phyloP scores from a whole-genome alignment of 1,139 yeast species.

The Hanseniaspora sp. region DNA sequence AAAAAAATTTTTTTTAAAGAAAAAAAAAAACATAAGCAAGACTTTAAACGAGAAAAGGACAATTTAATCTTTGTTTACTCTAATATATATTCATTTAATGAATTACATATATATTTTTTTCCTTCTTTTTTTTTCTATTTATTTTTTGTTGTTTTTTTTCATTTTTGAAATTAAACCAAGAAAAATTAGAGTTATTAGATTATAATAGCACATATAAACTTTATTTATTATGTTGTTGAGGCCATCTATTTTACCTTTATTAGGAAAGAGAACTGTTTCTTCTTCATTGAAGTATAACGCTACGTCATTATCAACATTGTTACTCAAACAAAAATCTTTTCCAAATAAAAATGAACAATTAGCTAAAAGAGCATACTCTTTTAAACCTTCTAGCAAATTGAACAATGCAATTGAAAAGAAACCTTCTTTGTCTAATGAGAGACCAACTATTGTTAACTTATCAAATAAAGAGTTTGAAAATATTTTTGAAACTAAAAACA shows the following conservation, averaged over 20 bases:
- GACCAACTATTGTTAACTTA: slow-evolving; percentile 1
- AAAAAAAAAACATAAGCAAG: too few relatives aligned
- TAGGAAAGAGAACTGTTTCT: background rate
- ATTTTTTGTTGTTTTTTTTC: too few relatives aligned
- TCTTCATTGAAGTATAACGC: background rate
- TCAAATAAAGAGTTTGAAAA: slow-evolving; percentile 10
- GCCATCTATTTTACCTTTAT: background rate
- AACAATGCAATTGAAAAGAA: background rate
- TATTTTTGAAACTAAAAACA: background rate
- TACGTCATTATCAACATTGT: background rate
- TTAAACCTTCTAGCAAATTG: background rate
- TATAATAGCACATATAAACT: too few relatives aligned
- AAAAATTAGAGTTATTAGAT: background rate
- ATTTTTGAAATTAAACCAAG: background rate
- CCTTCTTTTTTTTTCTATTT: too few relatives aligned
- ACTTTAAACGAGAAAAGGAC: too few relatives aligned
- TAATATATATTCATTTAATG: too few relatives aligned
- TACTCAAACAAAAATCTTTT: background rate
- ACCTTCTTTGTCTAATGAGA: background rate
- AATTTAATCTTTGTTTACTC: too few relatives aligned
- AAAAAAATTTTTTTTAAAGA: too few relatives aligned
- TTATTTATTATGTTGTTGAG: background rate
- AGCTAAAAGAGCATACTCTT: background rate
- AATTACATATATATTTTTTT: too few relatives aligned
- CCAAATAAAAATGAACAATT: background rate